Base-by-base conservation (phyloP, 108 stramenopile genomes). In the Aurantiochytrium sp. region DNA sequence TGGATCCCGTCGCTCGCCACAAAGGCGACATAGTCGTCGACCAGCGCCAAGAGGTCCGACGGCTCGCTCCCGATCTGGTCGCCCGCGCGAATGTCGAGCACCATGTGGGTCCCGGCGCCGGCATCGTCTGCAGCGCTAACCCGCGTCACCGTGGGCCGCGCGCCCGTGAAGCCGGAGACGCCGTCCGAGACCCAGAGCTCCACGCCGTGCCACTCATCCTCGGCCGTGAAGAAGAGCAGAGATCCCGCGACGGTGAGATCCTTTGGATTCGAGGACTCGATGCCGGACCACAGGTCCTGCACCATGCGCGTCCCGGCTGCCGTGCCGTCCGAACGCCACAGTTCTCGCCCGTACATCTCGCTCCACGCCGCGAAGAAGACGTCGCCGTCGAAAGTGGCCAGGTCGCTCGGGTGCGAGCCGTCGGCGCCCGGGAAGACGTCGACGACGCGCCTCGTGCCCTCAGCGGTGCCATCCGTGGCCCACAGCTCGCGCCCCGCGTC, bases 141-240 rank as follows among this genome's bases (percentile, higher is more conserved):
- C 12, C 73, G 36, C 39, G 6, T 24, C n/a, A 41, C 45, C 8
- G 59, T 24, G 15, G 59, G 59, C 24, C 59, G 27, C 6, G 42
- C 73, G 19, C 39, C 73, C 8, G 73, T 48, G 24, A 3, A 81
- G 12, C 21, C 45, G 6, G 42, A 6, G 39, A 0, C 45, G 8
- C 73, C 73, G 30, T 81, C 73, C 27, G 73, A 48, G 45, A 41
- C 45, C 73, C 73, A 81, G 27, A 81, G 45, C 73, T 81, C 73
- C 6, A 1, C 6, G n/a, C 73, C 73, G 45, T 81, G 73, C 45
- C 73, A 41, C 8, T 41, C 45, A 48, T 41, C 73, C 2, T 81
- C 45, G 45, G 73, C 73, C 1, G 73, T 48, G 45, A 81, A 81
- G 24, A 81, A 81, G 6, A 81, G 24, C 1, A 1, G 12, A 6